Evolutionary conservation across 257 asterid genomes (phyloP), one percentile per base, ranked within the genome.

Genomic region (Sherardia arvensis): DNA sequence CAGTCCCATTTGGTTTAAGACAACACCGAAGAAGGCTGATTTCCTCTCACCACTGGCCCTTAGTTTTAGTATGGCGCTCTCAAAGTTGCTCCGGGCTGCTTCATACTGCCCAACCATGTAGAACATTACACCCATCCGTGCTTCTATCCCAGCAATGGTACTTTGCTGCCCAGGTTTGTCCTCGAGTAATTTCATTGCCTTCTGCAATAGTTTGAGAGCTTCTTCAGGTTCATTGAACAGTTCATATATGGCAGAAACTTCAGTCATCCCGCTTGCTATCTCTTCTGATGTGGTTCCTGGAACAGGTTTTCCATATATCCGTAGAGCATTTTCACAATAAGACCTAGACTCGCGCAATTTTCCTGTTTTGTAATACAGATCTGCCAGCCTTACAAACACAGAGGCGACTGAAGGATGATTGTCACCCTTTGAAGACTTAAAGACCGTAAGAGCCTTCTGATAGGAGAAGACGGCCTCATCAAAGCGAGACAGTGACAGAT

Each of bases 391-490:
- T 9, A 84, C 95, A 62, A 87, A 87, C 66, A 93, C 99, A 27
- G 99, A 93, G 73, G 99, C 99, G 27, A 93, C 97, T 27, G 83
- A 75, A 57, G 99, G 96, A 74, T 90, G 97, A 78, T 85, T 90
- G 58, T 93, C 97, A 12, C 99, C 97, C 73, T 85, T 93, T 30
- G 94, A 87, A 26, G 99, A 93, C 85, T 93, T 93, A 83, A 87
- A 84, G 73, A 93, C 99, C 5, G 97, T 93, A 67, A 93, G 95
- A 32, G 97, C 99, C 69, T 93, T 93, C 76, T 93, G 99, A 79
- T 90, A 90, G 74, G 99, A 87, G 85, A 93, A 93, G 67, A 93
- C 95, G 3, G 99, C 94, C 78, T 90, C 99, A 27, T 93, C 99
- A 62, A 87, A 93, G 25, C 99, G 94, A 57, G 95, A 79, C 27